Base-by-base conservation (phyloP, 2,329 filamentous ascomycete species). In the Xylaria sp. region DNA sequence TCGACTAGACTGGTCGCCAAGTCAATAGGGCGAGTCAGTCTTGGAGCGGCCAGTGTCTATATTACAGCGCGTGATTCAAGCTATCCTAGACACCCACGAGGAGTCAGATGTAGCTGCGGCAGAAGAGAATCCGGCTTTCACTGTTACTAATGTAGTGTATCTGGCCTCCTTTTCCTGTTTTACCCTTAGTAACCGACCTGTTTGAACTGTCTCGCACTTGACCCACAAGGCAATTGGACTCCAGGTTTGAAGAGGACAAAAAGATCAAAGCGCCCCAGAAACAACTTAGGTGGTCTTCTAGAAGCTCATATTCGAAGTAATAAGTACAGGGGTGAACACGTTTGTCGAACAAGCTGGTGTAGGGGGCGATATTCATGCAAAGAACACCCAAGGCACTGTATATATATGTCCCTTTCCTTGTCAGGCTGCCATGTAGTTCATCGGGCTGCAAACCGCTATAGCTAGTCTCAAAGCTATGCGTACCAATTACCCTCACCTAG, bases 331-430 rank as follows among this genome's bases (percentile, higher is more conserved):
- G 32, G n/a, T 54, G 21, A 42, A 32, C 16, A 32, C 21, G 63
- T 57, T 63, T 60, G 67, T 42, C 25, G 23, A n/a, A 44, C 40
- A 44, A 5, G 10, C 8, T 35, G 32, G 32, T 35, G 32, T 51
- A 64, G 42, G 58, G 59, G 58, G 50, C 10, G 21, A 66, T 60
- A 66, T 50, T 66, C 57, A 66, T 66, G 66, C 66, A 47, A 61
- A 65, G 10, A 53, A 42, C 21, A 44, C 44, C 13, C 23, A 29
- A 29, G 25, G n/a, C 29, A 47, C 60, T 16, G 25, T 50, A 29
- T 35, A 54, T 35, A 25, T 59, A 50, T 54, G 42, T 61, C 23
- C n/a, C 59, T 21, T 47, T 35, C 29, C 25, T 47, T 35, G 54
- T 69, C 54, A 51, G 59, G 47, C 60, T 66, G 60, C 63, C 18